Evolutionary conservation across 257 asterid species (phyloP).

Genomic region (Linaria vulgaris): DNA sequence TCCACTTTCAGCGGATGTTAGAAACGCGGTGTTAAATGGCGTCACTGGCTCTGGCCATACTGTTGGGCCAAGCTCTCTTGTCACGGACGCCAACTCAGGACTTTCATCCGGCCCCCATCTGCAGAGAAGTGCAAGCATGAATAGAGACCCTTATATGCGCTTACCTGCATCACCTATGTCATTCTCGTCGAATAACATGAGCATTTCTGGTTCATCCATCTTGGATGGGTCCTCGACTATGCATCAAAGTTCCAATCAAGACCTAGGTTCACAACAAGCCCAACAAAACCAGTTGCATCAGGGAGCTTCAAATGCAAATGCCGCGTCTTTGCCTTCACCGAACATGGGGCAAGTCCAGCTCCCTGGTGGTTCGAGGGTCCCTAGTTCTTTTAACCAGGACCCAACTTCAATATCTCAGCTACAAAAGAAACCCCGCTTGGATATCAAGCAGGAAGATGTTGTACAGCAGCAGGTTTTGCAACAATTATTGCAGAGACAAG

Average conservation of each 20-base stretch:
- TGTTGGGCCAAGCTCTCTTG: slow-evolving; percentile 94
- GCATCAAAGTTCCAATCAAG: slow-evolving; percentile 75
- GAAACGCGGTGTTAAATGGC: slow-evolving; percentile 60
- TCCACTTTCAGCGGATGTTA: slow-evolving; percentile 58
- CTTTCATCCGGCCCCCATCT: slow-evolving; percentile 83
- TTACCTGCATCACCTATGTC: slow-evolving; percentile 97
- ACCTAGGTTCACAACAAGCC: slow-evolving; percentile 65
- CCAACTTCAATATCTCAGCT: slow-evolving; percentile 59
- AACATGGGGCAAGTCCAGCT: slow-evolving; percentile 69
- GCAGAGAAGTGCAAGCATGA: slow-evolving; percentile 89
- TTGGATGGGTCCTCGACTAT: slow-evolving; percentile 77
- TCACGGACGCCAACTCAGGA: slow-evolving; percentile 96
- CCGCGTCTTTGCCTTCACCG: slow-evolving; percentile 70
- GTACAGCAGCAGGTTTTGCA: slow-evolving; percentile 85
- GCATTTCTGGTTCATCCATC: slow-evolving; percentile 82
- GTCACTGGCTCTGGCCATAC: slow-evolving; percentile 82
- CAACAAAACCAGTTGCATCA: slow-evolving; percentile 75
- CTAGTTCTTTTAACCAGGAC: slow-evolving; percentile 69
- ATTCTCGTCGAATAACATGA: slow-evolving; percentile 83
- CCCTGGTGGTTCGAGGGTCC: slow-evolving; percentile 51
- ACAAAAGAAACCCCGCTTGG: slow-evolving; percentile 91
- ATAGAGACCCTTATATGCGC: slow-evolving; percentile 89
- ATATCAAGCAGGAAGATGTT: slow-evolving; percentile 85
- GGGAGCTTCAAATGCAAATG: slow-evolving; percentile 80
- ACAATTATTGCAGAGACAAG: slow-evolving; percentile 66